Evolutionary conservation across 805 yeast species (phyloP).

Genomic region (Lipomyces yamanashiensis): DNA sequence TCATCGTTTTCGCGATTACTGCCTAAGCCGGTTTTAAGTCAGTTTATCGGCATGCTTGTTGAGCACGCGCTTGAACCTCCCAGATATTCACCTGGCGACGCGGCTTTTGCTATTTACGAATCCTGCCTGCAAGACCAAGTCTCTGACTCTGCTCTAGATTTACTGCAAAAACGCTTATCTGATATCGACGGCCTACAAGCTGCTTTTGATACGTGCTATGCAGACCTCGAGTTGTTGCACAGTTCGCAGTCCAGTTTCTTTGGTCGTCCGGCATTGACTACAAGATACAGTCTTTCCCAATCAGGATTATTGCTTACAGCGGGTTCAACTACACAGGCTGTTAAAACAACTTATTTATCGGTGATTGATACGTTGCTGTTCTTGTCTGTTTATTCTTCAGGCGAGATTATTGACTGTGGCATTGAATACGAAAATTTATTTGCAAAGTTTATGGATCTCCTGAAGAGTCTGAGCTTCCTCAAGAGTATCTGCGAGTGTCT

Average conservation of each 20-base stretch:
- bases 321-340: slow-evolving; percentile 10
- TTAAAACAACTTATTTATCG: slow-evolving; percentile 1
- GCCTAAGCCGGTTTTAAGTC: slow-evolving; percentile 46
- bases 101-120: slow-evolving; percentile 32
- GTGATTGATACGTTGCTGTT: slow-evolving; percentile 27
- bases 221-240: slow-evolving; percentile 11
- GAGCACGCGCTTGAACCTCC: slow-evolving; percentile 43
- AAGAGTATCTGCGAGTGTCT: slow-evolving; percentile 14
- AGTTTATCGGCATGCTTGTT: slow-evolving; percentile 47
- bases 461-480: slow-evolving; percentile 10
- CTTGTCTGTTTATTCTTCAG: slow-evolving; percentile 24
- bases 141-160: slow-evolving; percentile 35
- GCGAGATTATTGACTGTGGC: slow-evolving; percentile 21
- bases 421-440: slow-evolving; percentile 22
- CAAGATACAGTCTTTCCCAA: slow-evolving; percentile 12
- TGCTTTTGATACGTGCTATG: slow-evolving; percentile 22
- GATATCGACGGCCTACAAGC: slow-evolving; percentile 23
- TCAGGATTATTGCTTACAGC: slow-evolving; percentile 14
- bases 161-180: slow-evolving; percentile 24
- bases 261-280: slow-evolving; percentile 19
- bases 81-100: slow-evolving; percentile 29
- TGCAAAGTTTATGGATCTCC: slow-evolving; percentile 12
- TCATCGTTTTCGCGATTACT: slow-evolving; percentile 51
- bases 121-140: slow-evolving; percentile 26
- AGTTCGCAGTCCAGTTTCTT: slow-evolving; percentile 2